phyloP scores from a whole-genome alignment of 129 eudicot genomes.

The Arctium lappa region DNA sequence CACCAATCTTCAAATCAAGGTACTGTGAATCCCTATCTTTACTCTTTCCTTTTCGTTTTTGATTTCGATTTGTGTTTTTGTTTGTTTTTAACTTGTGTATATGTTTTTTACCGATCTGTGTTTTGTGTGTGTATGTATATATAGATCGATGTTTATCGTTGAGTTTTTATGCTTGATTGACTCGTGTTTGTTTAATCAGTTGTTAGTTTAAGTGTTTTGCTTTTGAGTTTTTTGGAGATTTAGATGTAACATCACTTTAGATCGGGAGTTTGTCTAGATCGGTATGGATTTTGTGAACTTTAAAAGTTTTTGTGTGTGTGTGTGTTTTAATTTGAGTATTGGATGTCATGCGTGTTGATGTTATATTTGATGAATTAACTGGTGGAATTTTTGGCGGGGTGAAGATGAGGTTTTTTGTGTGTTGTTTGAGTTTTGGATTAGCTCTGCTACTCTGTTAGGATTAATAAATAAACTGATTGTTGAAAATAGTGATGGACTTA shows the following conservation, averaged over 20 bases:
- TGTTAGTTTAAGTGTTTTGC: background rate
- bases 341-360: conserved; percentile 6
- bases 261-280: conserved; percentile 8
- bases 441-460: background rate
- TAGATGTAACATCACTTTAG: background rate
- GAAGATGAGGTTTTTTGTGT: background rate
- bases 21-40: background rate
- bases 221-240: background rate
- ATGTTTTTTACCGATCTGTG: conserved; percentile 5
- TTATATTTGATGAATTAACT: background rate
- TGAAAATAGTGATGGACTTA: background rate
- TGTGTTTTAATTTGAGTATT: background rate
- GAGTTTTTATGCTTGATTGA: background rate
- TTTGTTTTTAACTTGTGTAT: background rate
- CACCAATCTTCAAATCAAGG: conserved; percentile 20
- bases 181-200: background rate
- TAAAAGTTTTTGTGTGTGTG: background rate
- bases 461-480: background rate
- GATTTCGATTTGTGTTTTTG: background rate
- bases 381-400: background rate
- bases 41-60: background rate
- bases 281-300: background rate
- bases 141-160: background rate
- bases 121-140: background rate
- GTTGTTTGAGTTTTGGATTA: background rate